Base-by-base conservation (phyloP, 371 early-diverging fungal species). In the Lichtheimia corymbifera region DNA sequence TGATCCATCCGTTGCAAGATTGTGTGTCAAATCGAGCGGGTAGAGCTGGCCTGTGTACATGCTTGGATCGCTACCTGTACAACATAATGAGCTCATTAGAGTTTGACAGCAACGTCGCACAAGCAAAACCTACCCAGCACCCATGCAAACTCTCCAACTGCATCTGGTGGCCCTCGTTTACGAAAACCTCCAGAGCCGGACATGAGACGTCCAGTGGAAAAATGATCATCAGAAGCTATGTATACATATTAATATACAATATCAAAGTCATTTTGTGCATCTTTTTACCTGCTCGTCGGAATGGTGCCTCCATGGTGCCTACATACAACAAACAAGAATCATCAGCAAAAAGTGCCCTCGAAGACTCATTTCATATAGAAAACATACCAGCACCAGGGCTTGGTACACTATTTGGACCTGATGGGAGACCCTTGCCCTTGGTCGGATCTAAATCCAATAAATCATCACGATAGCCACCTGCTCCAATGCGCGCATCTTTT, bases 401-500 rank as follows among this genome's bases (percentile, higher is more conserved):
- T 13, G 50, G 50, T 50, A 15, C 50, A 50, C 22, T 11, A 47
- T 5, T 11, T 11, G 49, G n/a, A 18, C 18, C 12, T 2, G 35
- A 9, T 28, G 15, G n/a, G 4, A 35, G 13, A 40, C 28, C 12
- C 60, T 62, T 12, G 60, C 2, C 50, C 55, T 65, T 6, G 40
- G 53, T 3, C 15, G 43, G 14, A 53, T 60, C 25, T 60, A 65
- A 24, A 30, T 65, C 65, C 53, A 71, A 58, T 56, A 57, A 7
- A 64, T 59, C 22, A 13, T 4, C 63, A 44, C 73, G 66, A 55
- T 64, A 73, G n/a, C 55, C 70, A 40, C 73, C 73, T 43, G 62
- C 53, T 53, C 70, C 73, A 24, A 73, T 25, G 22, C 73, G 60
- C 12, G 67, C 73, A 61, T 64, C 70, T 73, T 30, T 17, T 40